These are phyloP conservation scores for Cyathus striatus DNA, from an alignment of 768 basidiomycete species.

Conservation along the genomic window DNA sequence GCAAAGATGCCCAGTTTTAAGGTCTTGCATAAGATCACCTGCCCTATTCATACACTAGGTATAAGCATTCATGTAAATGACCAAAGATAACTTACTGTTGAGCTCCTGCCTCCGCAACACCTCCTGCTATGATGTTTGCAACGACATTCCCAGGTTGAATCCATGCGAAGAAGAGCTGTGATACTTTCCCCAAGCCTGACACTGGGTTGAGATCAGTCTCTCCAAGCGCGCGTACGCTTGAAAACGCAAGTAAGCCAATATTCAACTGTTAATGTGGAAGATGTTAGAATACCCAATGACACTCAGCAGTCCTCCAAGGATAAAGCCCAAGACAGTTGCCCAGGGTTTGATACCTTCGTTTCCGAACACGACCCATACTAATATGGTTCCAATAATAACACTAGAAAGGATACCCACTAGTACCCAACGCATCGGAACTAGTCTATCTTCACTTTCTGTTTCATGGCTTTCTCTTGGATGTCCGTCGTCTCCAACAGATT, in stretches of 20 bases:
- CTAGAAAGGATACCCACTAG: constrained; percentile 57
- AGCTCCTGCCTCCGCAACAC: constrained; percentile 94
- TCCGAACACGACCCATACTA: constrained; percentile 90
- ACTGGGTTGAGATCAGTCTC: constrained; percentile 95
- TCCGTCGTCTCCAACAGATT: constrained; percentile 9
- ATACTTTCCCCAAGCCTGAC: constrained; percentile 91
- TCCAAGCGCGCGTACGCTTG: constrained; percentile 86
- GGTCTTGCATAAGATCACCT: constrained; percentile 97
- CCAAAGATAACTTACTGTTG: constrained; percentile 56
- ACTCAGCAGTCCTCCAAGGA: constrained; percentile 78
- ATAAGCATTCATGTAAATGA: not conserved
- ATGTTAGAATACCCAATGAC: constrained; percentile 67
- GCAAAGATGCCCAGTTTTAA: constrained; percentile 95
- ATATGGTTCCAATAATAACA: constrained; percentile 60
- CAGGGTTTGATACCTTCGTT: constrained; percentile 90
- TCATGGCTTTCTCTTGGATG: constrained; percentile 47
- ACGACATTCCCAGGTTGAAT: constrained; percentile 93
- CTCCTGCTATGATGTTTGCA: constrained; percentile 97
- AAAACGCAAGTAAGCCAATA: constrained; percentile 4
- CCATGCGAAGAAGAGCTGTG: constrained; percentile 91
- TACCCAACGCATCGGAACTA: constrained; percentile 83
- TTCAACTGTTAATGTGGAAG: not conserved
- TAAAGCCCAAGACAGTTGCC: constrained; percentile 85
- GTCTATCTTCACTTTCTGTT: constrained; percentile 69
- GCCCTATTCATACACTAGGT: constrained; percentile 44